Evolutionary conservation across 441 rosid genomes (phyloP).

Genomic region (Erodium moschatum): DNA sequence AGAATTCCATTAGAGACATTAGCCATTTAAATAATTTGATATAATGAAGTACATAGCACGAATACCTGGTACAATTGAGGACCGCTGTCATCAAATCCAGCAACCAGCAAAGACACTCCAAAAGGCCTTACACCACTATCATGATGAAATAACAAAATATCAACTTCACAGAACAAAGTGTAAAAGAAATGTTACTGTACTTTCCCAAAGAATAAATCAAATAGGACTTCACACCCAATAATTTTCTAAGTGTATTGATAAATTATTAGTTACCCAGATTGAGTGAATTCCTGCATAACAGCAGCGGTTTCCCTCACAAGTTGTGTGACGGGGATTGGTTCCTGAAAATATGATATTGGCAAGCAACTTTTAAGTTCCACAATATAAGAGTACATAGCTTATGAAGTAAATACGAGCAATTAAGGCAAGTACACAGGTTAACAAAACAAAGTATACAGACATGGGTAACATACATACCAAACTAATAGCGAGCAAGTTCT

Average conservation of each 20-base stretch:
- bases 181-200: background rate
- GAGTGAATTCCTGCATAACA: slow-evolving; percentile 98
- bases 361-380: background rate
- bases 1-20: too few species aligned
- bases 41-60: background rate
- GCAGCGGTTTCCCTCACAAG: slow-evolving; percentile 96
- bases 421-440: background rate
- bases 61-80: slow-evolving; percentile 17
- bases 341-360: slow-evolving; percentile 34
- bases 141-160: background rate
- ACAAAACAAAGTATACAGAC: background rate
- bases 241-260: background rate
- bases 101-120: slow-evolving; percentile 52
- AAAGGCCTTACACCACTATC: slow-evolving; percentile 57
- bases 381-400: background rate
- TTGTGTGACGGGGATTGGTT: slow-evolving; percentile 89
- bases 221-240: background rate
- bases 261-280: slow-evolving; percentile 59
- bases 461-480: background rate
- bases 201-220: background rate
- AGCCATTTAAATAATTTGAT: background rate
- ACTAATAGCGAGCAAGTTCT: background rate
- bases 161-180: background rate
- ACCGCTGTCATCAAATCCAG: slow-evolving; percentile 47
- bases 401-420: slow-evolving; percentile 4